A percentile compares a stretch with the other conserved stretches of the same genome.
Conservation (phyloP, 257 asterid genomes). For the Oldenlandia corymbosa region DNA sequence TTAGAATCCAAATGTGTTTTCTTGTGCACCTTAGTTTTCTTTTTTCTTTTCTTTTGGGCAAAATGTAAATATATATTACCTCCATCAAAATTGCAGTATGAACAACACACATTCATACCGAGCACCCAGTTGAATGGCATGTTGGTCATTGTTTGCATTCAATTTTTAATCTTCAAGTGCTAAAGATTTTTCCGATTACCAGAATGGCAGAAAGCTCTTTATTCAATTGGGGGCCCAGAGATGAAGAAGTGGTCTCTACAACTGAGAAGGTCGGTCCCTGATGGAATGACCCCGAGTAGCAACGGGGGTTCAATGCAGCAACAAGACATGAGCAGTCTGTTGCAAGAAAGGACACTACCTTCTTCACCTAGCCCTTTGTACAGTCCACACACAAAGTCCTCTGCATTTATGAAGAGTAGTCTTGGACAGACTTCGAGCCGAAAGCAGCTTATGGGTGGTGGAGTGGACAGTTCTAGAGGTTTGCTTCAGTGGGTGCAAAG, state of each 20-base stretch:
- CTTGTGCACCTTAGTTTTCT: not conserved
- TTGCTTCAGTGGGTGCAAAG: conserved; percentile 95
- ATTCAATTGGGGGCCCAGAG: conserved; percentile 89
- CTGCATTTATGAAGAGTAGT: conserved; percentile 75
- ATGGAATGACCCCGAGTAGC: conserved; percentile 76
- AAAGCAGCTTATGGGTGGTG: conserved; percentile 80
- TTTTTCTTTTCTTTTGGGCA: too few relatives aligned
- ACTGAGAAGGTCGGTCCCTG: conserved; percentile 82
- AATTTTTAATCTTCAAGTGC: conserved; percentile 15
- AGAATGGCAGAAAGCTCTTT: conserved; percentile 99
- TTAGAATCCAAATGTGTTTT: not conserved
- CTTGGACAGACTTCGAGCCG: conserved; percentile 75
- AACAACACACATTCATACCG: too few relatives aligned
- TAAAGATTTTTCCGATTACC: conserved; percentile 22
- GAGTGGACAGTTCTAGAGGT: conserved; percentile 83
- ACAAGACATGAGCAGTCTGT: conserved; percentile 73
- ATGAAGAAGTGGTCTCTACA: conserved; percentile 97
- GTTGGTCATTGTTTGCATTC: conserved; percentile 8
- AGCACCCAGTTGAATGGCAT: too few relatives aligned
- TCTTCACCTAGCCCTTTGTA: conserved; percentile 71
- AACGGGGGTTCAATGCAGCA: conserved; percentile 82
- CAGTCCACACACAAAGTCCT: conserved; percentile 66
- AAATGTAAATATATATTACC: too few relatives aligned
- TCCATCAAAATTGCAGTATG: too few relatives aligned
- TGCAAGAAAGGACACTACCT: conserved; percentile 69